Conservation (phyloP, 345 rosid species). For the Aquilaria sinensis region DNA sequence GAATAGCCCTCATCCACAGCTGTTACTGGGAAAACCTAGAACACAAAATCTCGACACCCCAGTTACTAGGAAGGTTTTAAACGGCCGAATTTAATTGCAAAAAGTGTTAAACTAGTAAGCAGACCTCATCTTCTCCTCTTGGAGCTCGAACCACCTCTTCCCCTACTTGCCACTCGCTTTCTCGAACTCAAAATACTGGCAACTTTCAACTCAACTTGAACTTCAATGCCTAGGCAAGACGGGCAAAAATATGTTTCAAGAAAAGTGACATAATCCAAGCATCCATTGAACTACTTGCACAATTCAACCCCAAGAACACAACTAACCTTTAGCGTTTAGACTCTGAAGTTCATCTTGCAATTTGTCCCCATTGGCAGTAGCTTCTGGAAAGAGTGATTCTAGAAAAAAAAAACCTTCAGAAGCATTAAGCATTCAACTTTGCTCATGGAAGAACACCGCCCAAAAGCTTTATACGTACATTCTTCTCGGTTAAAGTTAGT, state of each 20-base stretch:
- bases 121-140: conserved; percentile 65
- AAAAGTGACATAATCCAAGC: not conserved
- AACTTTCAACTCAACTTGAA: conserved; percentile 70
- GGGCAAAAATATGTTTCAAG: not conserved
- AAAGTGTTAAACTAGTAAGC: conserved; percentile 7
- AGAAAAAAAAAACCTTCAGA: not conserved
- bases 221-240: conserved; percentile 53
- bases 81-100: not conserved
- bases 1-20: no score
- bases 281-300: not conserved
- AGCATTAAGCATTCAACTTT: not conserved
- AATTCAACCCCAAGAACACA: not conserved
- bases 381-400: conserved; percentile 26
- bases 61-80: no score
- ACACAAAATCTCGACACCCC: no score
- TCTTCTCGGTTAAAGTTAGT: no score
- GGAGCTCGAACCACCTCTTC: conserved; percentile 41
- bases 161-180: conserved; percentile 50
- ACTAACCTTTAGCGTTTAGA: conserved; percentile 65
- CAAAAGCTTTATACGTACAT: not conserved
- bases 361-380: conserved; percentile 42
- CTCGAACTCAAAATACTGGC: conserved; percentile 38
- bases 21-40: no score
- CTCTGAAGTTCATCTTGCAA: conserved; percentile 66
- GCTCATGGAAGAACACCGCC: not conserved